phyloP scores from a whole-genome alignment of 2,329 filamentous ascomycete species.

The Huntiella decipiens region DNA sequence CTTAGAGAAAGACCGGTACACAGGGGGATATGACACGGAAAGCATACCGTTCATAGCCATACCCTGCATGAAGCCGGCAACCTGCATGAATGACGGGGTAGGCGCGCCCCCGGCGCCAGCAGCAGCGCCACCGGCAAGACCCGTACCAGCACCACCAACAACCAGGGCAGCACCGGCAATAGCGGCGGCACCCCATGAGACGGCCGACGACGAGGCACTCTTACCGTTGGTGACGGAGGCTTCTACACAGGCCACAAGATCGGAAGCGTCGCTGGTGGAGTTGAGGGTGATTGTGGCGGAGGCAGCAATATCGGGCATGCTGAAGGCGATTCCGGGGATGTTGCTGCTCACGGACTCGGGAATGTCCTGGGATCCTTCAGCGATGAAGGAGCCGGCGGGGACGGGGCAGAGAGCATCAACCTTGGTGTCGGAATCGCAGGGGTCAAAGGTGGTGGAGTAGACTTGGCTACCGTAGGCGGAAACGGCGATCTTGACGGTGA shows the following conservation, averaged over 20 bases:
- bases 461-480: conserved; percentile 69
- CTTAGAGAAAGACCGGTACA: conserved; percentile 77
- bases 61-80: conserved; percentile 78
- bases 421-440: conserved; percentile 49
- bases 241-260: conserved; percentile 59
- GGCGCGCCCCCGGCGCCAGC: conserved; percentile 32
- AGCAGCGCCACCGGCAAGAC: conserved; percentile 36
- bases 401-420: conserved; percentile 63
- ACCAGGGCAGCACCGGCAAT: conserved; percentile 69
- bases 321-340: conserved; percentile 80
- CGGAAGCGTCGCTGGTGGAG: conserved; percentile 34
- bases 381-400: conserved; percentile 54
- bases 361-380: conserved; percentile 52
- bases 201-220: conserved; percentile 52
- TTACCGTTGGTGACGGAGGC: conserved; percentile 77
- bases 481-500: conserved; percentile 57
- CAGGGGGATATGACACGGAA: conserved; percentile 66
- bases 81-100: conserved; percentile 71
- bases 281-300: conserved; percentile 61
- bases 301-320: conserved; percentile 76
- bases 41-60: conserved; percentile 95
- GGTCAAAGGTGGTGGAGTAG: conserved; percentile 66
- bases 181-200: conserved; percentile 68
- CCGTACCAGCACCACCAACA: conserved; percentile 47
- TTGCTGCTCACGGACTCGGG: conserved; percentile 49